Conservation (phyloP, 441 rosid genomes). For the Viola pubescens region DNA sequence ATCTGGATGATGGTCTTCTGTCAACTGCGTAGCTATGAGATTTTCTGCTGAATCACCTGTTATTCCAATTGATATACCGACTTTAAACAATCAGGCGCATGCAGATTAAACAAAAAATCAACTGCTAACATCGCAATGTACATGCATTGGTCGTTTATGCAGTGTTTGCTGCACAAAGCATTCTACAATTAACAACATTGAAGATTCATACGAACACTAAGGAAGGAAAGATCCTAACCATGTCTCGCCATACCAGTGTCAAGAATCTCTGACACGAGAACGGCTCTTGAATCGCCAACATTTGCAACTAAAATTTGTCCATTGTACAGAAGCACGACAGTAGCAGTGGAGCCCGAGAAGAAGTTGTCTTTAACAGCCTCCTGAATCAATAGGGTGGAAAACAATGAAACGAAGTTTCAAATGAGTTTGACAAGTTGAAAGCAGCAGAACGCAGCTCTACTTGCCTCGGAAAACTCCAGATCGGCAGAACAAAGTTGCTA, state of each 20-base stretch:
- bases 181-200: neutral
- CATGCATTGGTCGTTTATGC: neutral
- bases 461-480: neutral
- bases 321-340: slow-evolving; percentile 24
- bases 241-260: slow-evolving; percentile 15
- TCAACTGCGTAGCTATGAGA: slow-evolving; percentile 18
- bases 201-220: neutral
- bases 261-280: slow-evolving; percentile 30
- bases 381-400: slow-evolving; percentile 8
- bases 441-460: too few relatives aligned
- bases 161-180: neutral
- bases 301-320: slow-evolving; percentile 32
- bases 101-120: neutral
- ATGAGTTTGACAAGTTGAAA: too few relatives aligned
- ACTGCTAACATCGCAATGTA: neutral
- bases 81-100: neutral
- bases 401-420: too few relatives aligned
- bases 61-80: neutral
- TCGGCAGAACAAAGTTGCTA: neutral
- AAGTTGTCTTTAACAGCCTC: slow-evolving; percentile 27
- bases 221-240: slow-evolving; percentile 15
- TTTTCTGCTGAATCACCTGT: slow-evolving; percentile 7
- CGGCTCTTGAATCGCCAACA: slow-evolving; percentile 38
- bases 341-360: slow-evolving; percentile 34
- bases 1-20: slow-evolving; percentile 37